Evolutionary conservation across 2,329 filamentous ascomycete genomes (phyloP), one percentile per base, ranked within the genome.

Genomic region (Cladosporium sp.): DNA sequence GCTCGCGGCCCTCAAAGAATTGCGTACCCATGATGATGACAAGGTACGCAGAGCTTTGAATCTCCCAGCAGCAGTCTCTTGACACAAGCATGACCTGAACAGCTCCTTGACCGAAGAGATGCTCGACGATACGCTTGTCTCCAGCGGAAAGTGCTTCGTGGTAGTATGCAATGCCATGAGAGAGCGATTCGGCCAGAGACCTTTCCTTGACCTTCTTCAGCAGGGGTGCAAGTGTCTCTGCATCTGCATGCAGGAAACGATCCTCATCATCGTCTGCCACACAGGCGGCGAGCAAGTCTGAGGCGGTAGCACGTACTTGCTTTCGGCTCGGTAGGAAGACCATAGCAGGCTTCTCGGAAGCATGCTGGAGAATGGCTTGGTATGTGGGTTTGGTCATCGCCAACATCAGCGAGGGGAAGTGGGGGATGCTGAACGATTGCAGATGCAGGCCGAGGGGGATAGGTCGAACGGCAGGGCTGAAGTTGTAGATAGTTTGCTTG

Each of bases 401-500:
- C 59, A 99, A 80, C 93, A 99, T 99, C 36, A 99, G 79, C 9
- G 93, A 97, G 3, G 93, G 95, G 73, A 96, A 96, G 66, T 99
- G 95, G 40, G 95, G 90, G 54, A 96, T 95, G 22, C 85, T 88
- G 73, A 93, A 99, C 1, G 91, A 92, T 70, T 99, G 93, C 42
- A 99, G 86, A 66, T 96, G 90, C 51, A 99, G 80, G 68, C 97
- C 92, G 27, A 99, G 75, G 18, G 92, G 91, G 15, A 96, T 83
- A 1, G 90, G 87, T 51, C 95, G 85, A 54, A 92, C 85, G 63
- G 92, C 86, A 2, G 93, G 93, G 61, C 89, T 96, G 74, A 99
- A 99, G 73, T 99, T 99, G 78, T 92, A 99, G 57, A 96, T 96
- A 43, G 93, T 95, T 67, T 99, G 93, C 75, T 96, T 97, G 69